Evolutionary conservation across 345 rosid species (phyloP), one percentile per base, ranked within the genome.

Genomic region (Trapa bicornis): DNA sequence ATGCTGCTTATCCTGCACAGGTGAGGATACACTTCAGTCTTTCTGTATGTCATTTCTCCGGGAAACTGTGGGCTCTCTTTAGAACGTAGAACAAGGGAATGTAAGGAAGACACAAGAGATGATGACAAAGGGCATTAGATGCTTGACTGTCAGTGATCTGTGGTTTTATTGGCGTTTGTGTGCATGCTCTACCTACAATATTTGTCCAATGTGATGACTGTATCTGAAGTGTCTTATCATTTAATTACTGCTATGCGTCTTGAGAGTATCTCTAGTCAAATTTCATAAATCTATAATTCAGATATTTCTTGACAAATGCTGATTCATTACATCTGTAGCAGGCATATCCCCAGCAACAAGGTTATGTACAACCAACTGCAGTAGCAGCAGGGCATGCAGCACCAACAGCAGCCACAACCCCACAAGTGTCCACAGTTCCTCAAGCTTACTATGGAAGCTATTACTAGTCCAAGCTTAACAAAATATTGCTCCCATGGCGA

Each of bases 1-100:
- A 91, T 80, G 89, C 85, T 47, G 83, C 90, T 72, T 95, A 87
- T 81, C 85, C 96, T 67, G 81, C 75, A 61, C 99, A 91, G 97
- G 99, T 89, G 77, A 37, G 1, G 32, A 53, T 39, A 29, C 47
- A 64, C 32, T 64, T 16, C 29, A 4, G 33, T 13, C 37, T 43
- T 71, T 33, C 17, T 17, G 6, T 10, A 4, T 52, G 29, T 13
- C 15, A 39, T 37, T 37, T 45, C 48, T 45, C 48, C 8, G 13
- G 48, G 12, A 45, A 2, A 22, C 29, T 45, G 38, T 8, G 13
- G 33, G 37, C 12, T 58, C 37, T 29, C 29, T 22, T 22, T 58
- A 35, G 60, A 54, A 54, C 6, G 60, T 54, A 35, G 63, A 58
- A 3, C 13, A 32, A 57, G 3, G 17, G 33, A n/a, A 54, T n/a